Percentiles rank a stretch among this genome's conserved stretches.
phyloP scores from a whole-genome alignment of 768 basidiomycete genomes.

The Tephrocybe sp. region DNA sequence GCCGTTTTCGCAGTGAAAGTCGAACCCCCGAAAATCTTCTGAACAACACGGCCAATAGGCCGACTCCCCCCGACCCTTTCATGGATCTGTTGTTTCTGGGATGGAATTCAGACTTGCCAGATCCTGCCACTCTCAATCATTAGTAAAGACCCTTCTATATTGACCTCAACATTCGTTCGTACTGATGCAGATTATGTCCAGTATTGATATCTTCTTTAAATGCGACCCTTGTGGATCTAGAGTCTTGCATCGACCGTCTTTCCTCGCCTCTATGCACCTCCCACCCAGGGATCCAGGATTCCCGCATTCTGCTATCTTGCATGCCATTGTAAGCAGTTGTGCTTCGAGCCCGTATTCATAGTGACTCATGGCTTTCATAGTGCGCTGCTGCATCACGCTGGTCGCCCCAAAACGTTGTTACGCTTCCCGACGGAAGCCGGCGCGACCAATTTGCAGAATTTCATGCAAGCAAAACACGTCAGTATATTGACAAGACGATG shows the following conservation, averaged over 20 bases:
- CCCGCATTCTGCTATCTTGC: slow-evolving; percentile 86
- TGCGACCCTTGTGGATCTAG: slow-evolving; percentile 86
- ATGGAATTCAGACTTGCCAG: slow-evolving; percentile 85
- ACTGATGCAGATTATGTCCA: slow-evolving; percentile 28
- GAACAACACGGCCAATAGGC: slow-evolving; percentile 28
- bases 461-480: slow-evolving; percentile 83
- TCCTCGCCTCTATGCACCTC: slow-evolving; percentile 76
- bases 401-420: slow-evolving; percentile 69
- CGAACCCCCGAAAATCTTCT: slow-evolving; percentile 50
- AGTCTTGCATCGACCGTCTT: slow-evolving; percentile 78
- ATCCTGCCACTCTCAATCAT: slow-evolving; percentile 69
- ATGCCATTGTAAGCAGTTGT: slow-evolving; percentile 89
- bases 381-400: slow-evolving; percentile 84
- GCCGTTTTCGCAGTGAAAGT: slow-evolving; percentile 42
- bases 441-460: slow-evolving; percentile 88
- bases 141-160: slow-evolving; percentile 51
- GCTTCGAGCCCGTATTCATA: slow-evolving; percentile 12
- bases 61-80: slow-evolving; percentile 44
- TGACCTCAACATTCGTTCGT: slow-evolving; percentile 4
- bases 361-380: slow-evolving; percentile 33
- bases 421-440: slow-evolving; percentile 70
- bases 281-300: slow-evolving; percentile 82
- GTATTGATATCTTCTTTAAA: slow-evolving; percentile 86
- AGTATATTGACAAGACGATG: slow-evolving; percentile 88
- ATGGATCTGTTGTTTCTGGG: slow-evolving; percentile 72